Evolutionary conservation across 768 basidiomycete species (phyloP).

Genomic region (Kwoniella sp.): DNA sequence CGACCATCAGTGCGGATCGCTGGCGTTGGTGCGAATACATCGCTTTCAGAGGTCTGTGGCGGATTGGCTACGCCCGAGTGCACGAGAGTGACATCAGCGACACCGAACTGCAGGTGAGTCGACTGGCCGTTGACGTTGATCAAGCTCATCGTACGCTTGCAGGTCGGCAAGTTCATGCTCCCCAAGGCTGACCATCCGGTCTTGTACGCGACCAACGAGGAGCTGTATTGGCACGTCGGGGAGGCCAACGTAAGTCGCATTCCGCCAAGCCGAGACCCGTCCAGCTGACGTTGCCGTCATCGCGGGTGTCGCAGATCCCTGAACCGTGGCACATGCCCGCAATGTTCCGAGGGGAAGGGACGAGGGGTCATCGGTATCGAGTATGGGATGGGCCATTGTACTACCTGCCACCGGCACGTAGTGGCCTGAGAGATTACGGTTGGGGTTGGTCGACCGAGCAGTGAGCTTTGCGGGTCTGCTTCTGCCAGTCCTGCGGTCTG

Average conservation of each 20-base stretch:
- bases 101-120: constrained; percentile 64
- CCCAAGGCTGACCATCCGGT: constrained; percentile 60
- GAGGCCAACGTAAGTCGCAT: constrained; percentile 59
- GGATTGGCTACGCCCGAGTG: constrained; percentile 63
- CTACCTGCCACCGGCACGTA: constrained; percentile 43
- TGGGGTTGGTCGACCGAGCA: constrained; percentile 19
- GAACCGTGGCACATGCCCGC: constrained; percentile 50
- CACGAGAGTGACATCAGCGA: constrained; percentile 81
- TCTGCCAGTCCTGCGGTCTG: too few species aligned
- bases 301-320: constrained; percentile 48
- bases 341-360: constrained; percentile 43
- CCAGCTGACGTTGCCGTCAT: constrained; percentile 5
- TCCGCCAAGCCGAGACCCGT: background rate
- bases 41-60: constrained; percentile 60
- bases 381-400: constrained; percentile 47
- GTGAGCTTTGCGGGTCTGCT: too few species aligned
- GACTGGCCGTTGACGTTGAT: too few species aligned
- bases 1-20: constrained; percentile 21
- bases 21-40: constrained; percentile 79
- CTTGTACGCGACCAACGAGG: constrained; percentile 59
- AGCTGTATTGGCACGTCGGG: constrained; percentile 63
- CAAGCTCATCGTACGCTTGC: background rate
- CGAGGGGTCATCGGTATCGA: constrained; percentile 39
- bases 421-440: constrained; percentile 32
- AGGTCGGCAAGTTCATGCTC: constrained; percentile 77